A percentile compares a stretch with the other conserved stretches of the same genome.
These are phyloP conservation scores for Persicaria tinctoria DNA, from an alignment of 148 eudicot genomes.

Conservation along the genomic window DNA sequence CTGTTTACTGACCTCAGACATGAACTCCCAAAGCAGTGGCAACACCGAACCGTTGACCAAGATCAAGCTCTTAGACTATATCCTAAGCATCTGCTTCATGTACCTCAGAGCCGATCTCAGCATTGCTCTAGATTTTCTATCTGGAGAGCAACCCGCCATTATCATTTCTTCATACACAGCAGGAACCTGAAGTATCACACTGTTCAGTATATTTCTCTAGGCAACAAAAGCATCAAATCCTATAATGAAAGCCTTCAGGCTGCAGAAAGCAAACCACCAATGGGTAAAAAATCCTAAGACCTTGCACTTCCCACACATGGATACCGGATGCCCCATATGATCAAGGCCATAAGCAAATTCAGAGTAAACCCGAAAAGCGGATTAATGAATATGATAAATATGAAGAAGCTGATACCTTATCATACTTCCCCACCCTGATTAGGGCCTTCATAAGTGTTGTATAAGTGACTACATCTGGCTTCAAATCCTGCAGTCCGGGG, in stretches of 20 bases:
- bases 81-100: slow-evolving; percentile 62
- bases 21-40: neutral
- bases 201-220: neutral
- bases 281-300: neutral
- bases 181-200: slow-evolving; percentile 61
- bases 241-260: neutral
- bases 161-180: slow-evolving; percentile 92
- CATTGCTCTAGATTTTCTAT: slow-evolving; percentile 88
- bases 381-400: neutral
- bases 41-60: neutral
- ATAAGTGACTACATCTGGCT: slow-evolving; percentile 91
- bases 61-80: slow-evolving; percentile 20
- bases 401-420: slow-evolving; percentile 39
- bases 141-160: slow-evolving; percentile 75
- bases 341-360: neutral
- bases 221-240: neutral
- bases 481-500: slow-evolving; percentile 54
- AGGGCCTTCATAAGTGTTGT: slow-evolving; percentile 93
- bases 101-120: slow-evolving; percentile 83
- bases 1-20: slow-evolving; percentile 3
- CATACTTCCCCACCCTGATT: slow-evolving; percentile 77
- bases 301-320: neutral
- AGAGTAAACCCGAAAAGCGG: neutral
- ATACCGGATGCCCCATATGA: too few relatives aligned
- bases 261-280: neutral